Conservation (phyloP, 2,329 filamentous ascomycete species). For the Alternaria atra region DNA sequence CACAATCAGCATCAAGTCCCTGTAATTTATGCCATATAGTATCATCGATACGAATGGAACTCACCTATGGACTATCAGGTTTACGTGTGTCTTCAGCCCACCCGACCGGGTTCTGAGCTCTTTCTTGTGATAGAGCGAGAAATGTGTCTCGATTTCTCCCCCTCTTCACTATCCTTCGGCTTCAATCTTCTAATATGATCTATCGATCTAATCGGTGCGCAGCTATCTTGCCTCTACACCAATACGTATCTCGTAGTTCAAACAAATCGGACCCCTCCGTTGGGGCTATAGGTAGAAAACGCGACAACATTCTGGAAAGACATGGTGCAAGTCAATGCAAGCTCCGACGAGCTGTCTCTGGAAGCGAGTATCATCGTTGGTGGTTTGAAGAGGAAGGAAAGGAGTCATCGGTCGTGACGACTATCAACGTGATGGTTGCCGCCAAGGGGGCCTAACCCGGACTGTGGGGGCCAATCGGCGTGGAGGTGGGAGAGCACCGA, state of each 20-base stretch:
- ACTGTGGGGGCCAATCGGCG: slow-evolving; percentile 30
- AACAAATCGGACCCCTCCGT: slow-evolving; percentile 59
- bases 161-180: neutral
- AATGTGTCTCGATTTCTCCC: neutral
- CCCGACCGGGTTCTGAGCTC: neutral
- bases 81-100: neutral
- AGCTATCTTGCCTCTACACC: slow-evolving; percentile 39
- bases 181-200: slow-evolving; percentile 10
- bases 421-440: slow-evolving; percentile 17
- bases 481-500: slow-evolving; percentile 18
- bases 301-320: slow-evolving; percentile 37
- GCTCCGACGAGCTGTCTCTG: slow-evolving; percentile 37
- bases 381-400: slow-evolving; percentile 32
- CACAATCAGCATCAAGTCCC: neutral
- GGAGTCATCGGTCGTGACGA: slow-evolving; percentile 32
- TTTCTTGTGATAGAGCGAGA: neutral
- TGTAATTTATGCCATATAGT: neutral
- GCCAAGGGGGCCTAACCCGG: slow-evolving; percentile 30
- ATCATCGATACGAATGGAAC: neutral
- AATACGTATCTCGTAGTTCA: slow-evolving; percentile 49
- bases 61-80: slow-evolving; percentile 15
- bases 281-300: slow-evolving; percentile 61
- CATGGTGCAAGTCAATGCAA: slow-evolving; percentile 30
- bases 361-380: slow-evolving; percentile 39
- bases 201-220: slow-evolving; percentile 33